Evolutionary conservation across 805 yeast genomes (phyloP).

Genomic region (Candida ponderosae): DNA sequence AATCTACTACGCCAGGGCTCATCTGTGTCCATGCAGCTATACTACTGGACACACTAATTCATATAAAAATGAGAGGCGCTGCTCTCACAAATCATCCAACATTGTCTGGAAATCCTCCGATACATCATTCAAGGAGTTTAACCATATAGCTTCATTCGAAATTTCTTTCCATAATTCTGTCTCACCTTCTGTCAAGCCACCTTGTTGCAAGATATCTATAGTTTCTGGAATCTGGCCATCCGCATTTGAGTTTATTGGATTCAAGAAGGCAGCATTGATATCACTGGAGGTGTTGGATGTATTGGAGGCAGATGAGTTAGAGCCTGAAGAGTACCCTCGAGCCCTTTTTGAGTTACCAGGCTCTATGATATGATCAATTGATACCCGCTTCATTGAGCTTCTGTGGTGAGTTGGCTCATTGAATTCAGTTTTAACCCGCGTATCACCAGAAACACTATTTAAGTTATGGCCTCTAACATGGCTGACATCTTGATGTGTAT

Average conservation of each 20-base stretch:
- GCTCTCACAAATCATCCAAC: conserved; percentile 15
- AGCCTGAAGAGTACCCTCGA: too few relatives aligned
- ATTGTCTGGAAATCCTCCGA: conserved; percentile 29
- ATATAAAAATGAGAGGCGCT: too few relatives aligned
- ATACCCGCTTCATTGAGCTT: too few relatives aligned
- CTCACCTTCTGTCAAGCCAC: conserved; percentile 31
- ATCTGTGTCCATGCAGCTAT: too few relatives aligned
- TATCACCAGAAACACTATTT: too few relatives aligned
- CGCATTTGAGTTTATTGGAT: conserved; percentile 24
- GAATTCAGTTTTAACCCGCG: too few relatives aligned
- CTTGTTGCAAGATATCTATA: conserved; percentile 18
- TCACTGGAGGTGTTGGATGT: conserved; percentile 21
- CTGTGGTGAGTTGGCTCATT: too few relatives aligned
- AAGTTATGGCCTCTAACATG: too few relatives aligned
- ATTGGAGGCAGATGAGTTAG: conserved; percentile 9
- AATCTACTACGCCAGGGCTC: too few relatives aligned
- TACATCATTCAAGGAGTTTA: conserved; percentile 32
- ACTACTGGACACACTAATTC: too few relatives aligned
- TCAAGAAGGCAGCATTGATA: conserved; percentile 23
- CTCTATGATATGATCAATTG: too few relatives aligned
- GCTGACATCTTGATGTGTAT: neutral
- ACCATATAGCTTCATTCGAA: conserved; percentile 71
- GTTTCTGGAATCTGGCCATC: conserved; percentile 16
- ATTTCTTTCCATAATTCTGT: conserved; percentile 69
- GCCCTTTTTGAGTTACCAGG: too few relatives aligned